phyloP scores from a whole-genome alignment of 2,329 filamentous ascomycete genomes.

The Chaetomium globosum region DNA sequence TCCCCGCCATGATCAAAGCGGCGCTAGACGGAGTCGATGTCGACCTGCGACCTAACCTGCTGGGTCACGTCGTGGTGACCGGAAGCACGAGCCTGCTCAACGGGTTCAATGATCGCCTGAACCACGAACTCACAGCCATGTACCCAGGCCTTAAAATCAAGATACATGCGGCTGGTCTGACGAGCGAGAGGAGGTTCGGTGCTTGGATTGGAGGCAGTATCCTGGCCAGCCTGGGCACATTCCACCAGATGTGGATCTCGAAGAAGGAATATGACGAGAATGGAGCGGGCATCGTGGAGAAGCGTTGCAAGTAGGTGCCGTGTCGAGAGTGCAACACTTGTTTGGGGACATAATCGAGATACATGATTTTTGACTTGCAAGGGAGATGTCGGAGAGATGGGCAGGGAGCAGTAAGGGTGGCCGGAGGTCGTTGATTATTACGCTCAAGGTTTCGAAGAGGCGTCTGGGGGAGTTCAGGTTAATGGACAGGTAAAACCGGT shows the following conservation, averaged over 20 bases:
- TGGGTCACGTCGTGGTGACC: conserved; percentile 90
- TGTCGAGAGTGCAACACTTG: background rate
- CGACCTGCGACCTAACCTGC: conserved; percentile 78
- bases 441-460: conserved; percentile 9
- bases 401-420: background rate
- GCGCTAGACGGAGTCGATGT: conserved; percentile 81
- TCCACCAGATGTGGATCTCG: conserved; percentile 99
- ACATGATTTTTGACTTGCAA: background rate
- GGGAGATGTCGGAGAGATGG: background rate
- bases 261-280: conserved; percentile 98
- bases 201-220: conserved; percentile 98
- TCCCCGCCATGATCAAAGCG: conserved; percentile 78
- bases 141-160: conserved; percentile 87
- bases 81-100: conserved; percentile 85
- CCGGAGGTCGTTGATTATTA: background rate
- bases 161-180: conserved; percentile 82
- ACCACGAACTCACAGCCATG: conserved; percentile 76
- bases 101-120: conserved; percentile 88
- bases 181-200: conserved; percentile 86
- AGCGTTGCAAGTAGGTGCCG: conserved; percentile 76
- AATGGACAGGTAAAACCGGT: background rate
- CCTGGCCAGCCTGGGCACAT: conserved; percentile 89
- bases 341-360: background rate
- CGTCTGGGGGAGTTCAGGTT: conserved; percentile 1
- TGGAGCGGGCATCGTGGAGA: conserved; percentile 86